Evolutionary conservation across 352 stramenopile genomes (phyloP), one percentile per base, ranked within the genome.

Genomic region (Phytophthora crassamura): DNA sequence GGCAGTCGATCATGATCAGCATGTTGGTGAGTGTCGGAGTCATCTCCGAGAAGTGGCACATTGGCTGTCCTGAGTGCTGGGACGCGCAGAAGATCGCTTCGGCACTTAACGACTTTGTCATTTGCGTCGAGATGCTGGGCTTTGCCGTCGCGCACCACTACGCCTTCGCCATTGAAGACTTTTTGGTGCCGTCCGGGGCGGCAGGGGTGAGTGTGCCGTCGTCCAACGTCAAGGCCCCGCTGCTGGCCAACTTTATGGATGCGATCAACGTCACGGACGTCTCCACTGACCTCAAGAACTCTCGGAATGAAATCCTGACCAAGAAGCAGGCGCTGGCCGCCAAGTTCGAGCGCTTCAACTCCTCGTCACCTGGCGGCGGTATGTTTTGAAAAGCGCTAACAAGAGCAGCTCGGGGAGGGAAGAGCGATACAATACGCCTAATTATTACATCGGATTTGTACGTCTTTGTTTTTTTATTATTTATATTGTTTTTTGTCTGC

Each of bases 111-210:
- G 90, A 98, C 78, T 96, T 98, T 65, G 77, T 98, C 67, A 98
- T 98, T 63, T 98, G 94, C 67, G 80, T 97, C 30, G 94, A 98
- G 65, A 98, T 98, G 94, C 82, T 98, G 49, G 82, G 95, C 47
- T 96, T 97, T 49, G 91, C 93, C 6, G 59, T 98, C 18, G 90
- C 89, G 20, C 96, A 98, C 75, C 93, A 96, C 66, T 98, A 93
- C 59, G 90, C 90, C 14, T 98, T 98, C 52, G 88, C 86, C 4
- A 95, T 98, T 63, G 90, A 95, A 38, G 93, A 98, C 66, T 98
- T 95, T 69, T 48, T 95, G 34, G 62, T 73, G 15, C 67, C 74
- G 8, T 68, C 80, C 20, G 64, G 65, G 10, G 18, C 56, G 2
- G 55, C 61, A 1, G 69, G 71, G 1, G 49, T 72, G 12, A 77